Evolutionary conservation across 2,329 filamentous ascomycete genomes (phyloP).

Genomic region (Stagonosporopsis vannaccii): DNA sequence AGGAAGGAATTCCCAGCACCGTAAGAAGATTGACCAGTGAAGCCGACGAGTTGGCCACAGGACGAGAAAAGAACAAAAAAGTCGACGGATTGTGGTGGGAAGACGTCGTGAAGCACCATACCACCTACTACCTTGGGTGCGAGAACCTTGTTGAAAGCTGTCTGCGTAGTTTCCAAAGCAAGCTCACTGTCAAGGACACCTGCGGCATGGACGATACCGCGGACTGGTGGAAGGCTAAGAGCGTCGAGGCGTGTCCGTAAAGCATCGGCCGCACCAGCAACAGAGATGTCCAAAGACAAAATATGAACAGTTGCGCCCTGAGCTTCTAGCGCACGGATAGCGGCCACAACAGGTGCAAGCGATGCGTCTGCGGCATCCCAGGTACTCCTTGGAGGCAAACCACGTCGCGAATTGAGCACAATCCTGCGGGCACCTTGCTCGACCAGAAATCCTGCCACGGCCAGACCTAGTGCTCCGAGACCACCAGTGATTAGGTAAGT

Average conservation of each 20-base stretch:
- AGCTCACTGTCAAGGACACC: conserved; percentile 3
- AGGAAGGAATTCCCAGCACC: conserved; percentile 34
- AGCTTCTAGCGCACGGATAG: conserved; percentile 1
- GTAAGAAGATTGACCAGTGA: conserved; percentile 26
- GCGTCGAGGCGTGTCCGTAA: background rate
- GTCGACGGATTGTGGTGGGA: conserved; percentile 3
- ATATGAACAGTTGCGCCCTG: background rate
- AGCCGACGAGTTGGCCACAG: conserved; percentile 6
- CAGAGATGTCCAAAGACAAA: conserved; percentile 4
- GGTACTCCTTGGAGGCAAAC: background rate
- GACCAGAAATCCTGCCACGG: conserved; percentile 2
- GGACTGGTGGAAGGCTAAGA: conserved; percentile 4
- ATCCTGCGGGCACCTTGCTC: conserved; percentile 8
- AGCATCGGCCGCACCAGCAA: background rate
- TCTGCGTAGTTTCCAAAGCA: background rate
- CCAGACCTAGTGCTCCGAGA: conserved; percentile 8
- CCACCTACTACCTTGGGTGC: conserved; percentile 2
- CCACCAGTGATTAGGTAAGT: conserved; percentile 19
- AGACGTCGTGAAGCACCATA: conserved; percentile 5
- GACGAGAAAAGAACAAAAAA: conserved; percentile 12
- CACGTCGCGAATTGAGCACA: conserved; percentile 4
- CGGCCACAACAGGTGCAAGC: background rate
- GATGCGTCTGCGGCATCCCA: background rate
- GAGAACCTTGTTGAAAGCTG: conserved; percentile 2
- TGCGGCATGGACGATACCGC: conserved; percentile 6